Percentiles rank a stretch among this genome's conserved stretches.
Conservation (phyloP, 805 yeast genomes). For the Cephaloascus fragrans region DNA sequence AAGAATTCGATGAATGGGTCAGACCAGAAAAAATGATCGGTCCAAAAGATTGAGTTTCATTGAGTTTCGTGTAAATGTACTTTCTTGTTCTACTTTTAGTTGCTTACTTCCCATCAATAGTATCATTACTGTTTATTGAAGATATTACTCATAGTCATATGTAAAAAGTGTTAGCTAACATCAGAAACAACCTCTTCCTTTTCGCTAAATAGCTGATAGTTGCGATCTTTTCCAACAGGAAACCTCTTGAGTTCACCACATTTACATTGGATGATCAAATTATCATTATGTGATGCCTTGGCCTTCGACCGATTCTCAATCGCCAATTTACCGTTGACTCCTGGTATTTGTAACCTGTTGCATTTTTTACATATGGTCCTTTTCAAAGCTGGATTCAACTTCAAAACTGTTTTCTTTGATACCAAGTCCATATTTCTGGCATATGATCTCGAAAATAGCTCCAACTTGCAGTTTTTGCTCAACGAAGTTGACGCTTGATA, state of each 20-base stretch:
- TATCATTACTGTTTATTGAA: not conserved
- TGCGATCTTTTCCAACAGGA: slow-evolving; percentile 50
- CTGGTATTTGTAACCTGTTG: slow-evolving; percentile 39
- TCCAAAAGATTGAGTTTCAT: slow-evolving; percentile 15
- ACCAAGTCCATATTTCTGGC: slow-evolving; percentile 47
- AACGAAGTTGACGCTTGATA: slow-evolving; percentile 42
- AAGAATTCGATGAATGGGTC: slow-evolving; percentile 28
- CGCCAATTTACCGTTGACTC: slow-evolving; percentile 25
- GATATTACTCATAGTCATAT: slow-evolving; percentile 2
- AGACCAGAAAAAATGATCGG: slow-evolving; percentile 30
- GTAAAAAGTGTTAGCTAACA: not conserved
- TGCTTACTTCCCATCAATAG: not conserved
- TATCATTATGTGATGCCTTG: slow-evolving; percentile 26
- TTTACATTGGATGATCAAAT: slow-evolving; percentile 37
- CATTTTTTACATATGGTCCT: slow-evolving; percentile 66
- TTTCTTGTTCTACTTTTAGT: not conserved
- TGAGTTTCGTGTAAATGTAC: not conserved
- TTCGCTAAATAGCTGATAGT: slow-evolving; percentile 39
- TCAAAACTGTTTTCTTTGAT: slow-evolving; percentile 57
- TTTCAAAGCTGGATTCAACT: slow-evolving; percentile 56
- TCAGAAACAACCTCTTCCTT: slow-evolving; percentile 13
- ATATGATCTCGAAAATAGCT: slow-evolving; percentile 45
- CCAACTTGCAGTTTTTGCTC: slow-evolving; percentile 17
- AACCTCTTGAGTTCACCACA: slow-evolving; percentile 48
- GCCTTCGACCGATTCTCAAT: slow-evolving; percentile 32